phyloP scores from a whole-genome alignment of 2,329 filamentous ascomycete genomes.

The Amylocarpus encephaloides region DNA sequence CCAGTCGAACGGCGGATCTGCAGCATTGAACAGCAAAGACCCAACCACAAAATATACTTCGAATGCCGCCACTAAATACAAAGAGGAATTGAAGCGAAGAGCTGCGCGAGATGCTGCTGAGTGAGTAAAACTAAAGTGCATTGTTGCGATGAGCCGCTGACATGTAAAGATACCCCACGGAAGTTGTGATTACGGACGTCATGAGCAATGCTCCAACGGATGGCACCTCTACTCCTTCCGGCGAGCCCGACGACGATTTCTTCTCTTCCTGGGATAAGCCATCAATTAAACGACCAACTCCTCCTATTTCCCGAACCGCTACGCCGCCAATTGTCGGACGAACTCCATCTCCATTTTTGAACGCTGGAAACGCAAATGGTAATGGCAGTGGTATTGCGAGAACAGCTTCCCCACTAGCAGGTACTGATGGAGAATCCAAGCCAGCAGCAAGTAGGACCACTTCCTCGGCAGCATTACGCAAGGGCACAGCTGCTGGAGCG shows the following conservation, averaged over 20 bases:
- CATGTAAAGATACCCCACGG: conserved; percentile 63
- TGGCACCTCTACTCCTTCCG: conserved; percentile 68
- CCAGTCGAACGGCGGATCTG: conserved; percentile 89
- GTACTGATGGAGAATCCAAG: conserved; percentile 44
- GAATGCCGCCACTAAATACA: conserved; percentile 91
- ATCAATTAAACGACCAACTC: conserved; percentile 90
- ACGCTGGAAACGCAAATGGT: conserved; percentile 52
- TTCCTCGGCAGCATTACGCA: conserved; percentile 75
- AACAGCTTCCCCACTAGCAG: conserved; percentile 74
- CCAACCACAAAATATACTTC: conserved; percentile 95
- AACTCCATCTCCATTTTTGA: conserved; percentile 86
- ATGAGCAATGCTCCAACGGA: conserved; percentile 53
- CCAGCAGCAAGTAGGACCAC: conserved; percentile 66
- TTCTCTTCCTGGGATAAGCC: conserved; percentile 99
- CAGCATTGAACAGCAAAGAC: conserved; percentile 92
- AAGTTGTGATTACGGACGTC: conserved; percentile 78
- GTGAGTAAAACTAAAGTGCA: conserved; percentile 45
- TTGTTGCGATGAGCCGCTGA: conserved; percentile 16
- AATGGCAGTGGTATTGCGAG: conserved; percentile 68
- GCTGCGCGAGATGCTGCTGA: conserved; percentile 77
- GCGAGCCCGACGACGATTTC: conserved; percentile 84
- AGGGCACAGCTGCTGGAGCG: conserved; percentile 52
- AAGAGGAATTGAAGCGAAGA: conserved; percentile 87
- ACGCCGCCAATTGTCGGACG: conserved; percentile 78
- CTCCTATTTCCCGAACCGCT: conserved; percentile 81